phyloP scores from a whole-genome alignment of 768 basidiomycete species.

The Boletus pseudopeckii region DNA sequence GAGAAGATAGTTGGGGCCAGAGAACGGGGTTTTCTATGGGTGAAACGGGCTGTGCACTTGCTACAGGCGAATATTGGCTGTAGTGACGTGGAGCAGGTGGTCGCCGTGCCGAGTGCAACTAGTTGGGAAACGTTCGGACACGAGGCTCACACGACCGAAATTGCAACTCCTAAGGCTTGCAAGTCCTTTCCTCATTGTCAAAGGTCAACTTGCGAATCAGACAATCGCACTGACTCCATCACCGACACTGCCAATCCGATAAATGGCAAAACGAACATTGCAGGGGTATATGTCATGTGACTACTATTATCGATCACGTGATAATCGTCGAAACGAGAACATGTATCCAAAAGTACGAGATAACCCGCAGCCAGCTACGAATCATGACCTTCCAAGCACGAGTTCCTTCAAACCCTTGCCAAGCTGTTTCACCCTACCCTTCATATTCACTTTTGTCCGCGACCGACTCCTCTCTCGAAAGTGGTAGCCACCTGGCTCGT shows the following conservation, averaged over 20 bases:
- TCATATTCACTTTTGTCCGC: constrained; percentile 19
- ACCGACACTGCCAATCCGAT: not conserved
- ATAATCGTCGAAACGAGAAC: not conserved
- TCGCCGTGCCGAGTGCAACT: not conserved
- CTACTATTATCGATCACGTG: not conserved
- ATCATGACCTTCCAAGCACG: constrained; percentile 26
- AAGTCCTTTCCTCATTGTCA: not conserved
- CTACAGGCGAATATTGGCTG: not conserved
- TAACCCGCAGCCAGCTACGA: not conserved
- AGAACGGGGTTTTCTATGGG: constrained; percentile 1
- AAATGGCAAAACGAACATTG: constrained; percentile 7
- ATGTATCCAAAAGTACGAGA: no score
- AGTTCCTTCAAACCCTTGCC: constrained; percentile 32
- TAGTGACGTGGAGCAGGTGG: not conserved
- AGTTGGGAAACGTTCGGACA: not conserved
- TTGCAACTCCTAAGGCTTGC: not conserved
- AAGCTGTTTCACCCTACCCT: constrained; percentile 27
- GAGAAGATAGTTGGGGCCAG: constrained; percentile 16
- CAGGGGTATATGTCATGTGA: constrained; percentile 11
- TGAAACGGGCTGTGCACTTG: constrained; percentile 2
- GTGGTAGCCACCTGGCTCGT: constrained; percentile 30
- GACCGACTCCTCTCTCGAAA: constrained; percentile 29
- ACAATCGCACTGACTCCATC: not conserved
- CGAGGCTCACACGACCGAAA: constrained; percentile 10
- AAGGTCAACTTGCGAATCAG: not conserved